Base-by-base conservation (phyloP, 2,329 filamentous ascomycete genomes). In the Botrytis paeoniae region DNA sequence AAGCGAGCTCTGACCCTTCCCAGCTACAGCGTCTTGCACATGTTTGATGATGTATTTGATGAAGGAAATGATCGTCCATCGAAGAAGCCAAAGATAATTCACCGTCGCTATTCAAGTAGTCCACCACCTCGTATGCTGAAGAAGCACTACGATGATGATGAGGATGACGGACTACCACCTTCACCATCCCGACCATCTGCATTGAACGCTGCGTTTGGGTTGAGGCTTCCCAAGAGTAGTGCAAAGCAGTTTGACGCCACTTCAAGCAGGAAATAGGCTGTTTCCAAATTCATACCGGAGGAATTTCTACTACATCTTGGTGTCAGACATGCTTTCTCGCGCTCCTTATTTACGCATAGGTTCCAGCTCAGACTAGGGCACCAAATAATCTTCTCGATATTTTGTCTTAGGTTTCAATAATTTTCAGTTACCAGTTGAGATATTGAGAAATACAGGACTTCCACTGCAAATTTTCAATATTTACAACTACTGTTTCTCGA, bases 271-370 rank as follows among this genome's bases (percentile, higher is more conserved):
- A 54, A 32, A 22, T 68, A 57, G 10, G 3, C 9, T 5, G 1
- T 57, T 39, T 16, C 3, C 3, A 12, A 1, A 22, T 41, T 0
- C 1, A 4, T 18, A 7, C 6, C 8, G 0, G 18, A 12, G 14
- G 41, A 18, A 1, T 1, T 18, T 25, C 6, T 9, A 35, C 43
- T 37, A n/a, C 22, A 1, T 51, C 7, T n/a, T 51, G 43, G n/a
- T 12, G 32, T 18, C 1, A 9, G 22, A 3, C 16, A 9, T 51
- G 12, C 43, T 66, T 48, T 0, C 25, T 66, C 5, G 7, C 3
- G 2, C 12, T 25, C 1, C 25, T 68, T 20, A 0, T n/a, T 7
- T 3, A 29, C 18, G 14, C 5, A 64, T 22, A 5, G 5, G 0
- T 10, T n/a, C 14, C 25, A n/a, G 32, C 14, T 51, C 18, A n/a